A percentile compares a stretch with the other conserved stretches of the same genome.
phyloP scores from a whole-genome alignment of 129 eudicot genomes.

The sunflower (Helianthus annuus) region HanXRQr2.0-SUNRISE NC_035442.2:175580065-175580564 shows the following conservation, averaged over 20 bases:
- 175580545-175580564: too few relatives aligned
- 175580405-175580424: background rate
- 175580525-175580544: slow-evolving; percentile 28
- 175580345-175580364: background rate
- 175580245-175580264: slow-evolving; percentile 13
- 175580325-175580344: background rate
- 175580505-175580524: slow-evolving; percentile 65
- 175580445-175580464: slow-evolving; percentile 80
- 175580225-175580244: background rate
- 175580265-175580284: slow-evolving; percentile 61
- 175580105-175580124: slow-evolving; percentile 31
- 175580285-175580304: slow-evolving; percentile 52
- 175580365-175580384: background rate
- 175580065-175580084: slow-evolving; percentile 2
- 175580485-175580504: slow-evolving; percentile 79
- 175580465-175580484: slow-evolving; percentile 86
- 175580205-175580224: slow-evolving; percentile 5
- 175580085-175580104: slow-evolving; percentile 2
- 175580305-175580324: slow-evolving; percentile 71
- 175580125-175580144: slow-evolving; percentile 54
- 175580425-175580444: slow-evolving; percentile 49
- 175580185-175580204: background rate
- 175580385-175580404: background rate
- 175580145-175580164: slow-evolving; percentile 48
- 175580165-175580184: slow-evolving; percentile 47